A percentile compares a stretch with the other conserved stretches of the same genome.
These are phyloP conservation scores for Pseudogymnoascus sp. DNA, from an alignment of 2,329 filamentous ascomycete genomes.

Conservation along the genomic window DNA sequence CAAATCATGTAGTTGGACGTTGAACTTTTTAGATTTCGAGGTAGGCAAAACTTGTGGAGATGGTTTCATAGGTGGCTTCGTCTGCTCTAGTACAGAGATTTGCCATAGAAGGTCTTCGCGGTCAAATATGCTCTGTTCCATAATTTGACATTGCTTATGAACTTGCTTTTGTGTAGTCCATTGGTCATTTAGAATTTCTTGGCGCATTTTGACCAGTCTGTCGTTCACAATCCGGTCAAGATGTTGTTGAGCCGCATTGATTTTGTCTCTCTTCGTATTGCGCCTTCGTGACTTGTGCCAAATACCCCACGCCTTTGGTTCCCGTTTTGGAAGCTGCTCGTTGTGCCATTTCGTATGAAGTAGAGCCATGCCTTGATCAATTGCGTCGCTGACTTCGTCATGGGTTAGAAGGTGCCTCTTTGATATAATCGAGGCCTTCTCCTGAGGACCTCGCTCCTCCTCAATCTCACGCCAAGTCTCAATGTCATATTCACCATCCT, in stretches of 20 bases:
- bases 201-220: constrained; percentile 49
- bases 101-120: constrained; percentile 47
- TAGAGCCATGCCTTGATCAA: constrained; percentile 46
- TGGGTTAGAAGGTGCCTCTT: constrained; percentile 30
- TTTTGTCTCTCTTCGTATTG: constrained; percentile 32
- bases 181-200: constrained; percentile 42
- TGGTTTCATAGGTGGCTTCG: constrained; percentile 34
- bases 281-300: constrained; percentile 52
- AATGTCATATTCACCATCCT: constrained; percentile 47
- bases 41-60: background rate
- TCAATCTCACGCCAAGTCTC: constrained; percentile 56
- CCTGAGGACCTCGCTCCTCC: constrained; percentile 36
- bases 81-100: constrained; percentile 38
- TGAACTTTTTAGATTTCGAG: background rate
- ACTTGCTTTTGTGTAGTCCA: constrained; percentile 50
- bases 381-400: constrained; percentile 42
- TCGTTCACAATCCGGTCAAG: constrained; percentile 35
- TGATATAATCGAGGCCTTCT: constrained; percentile 28
- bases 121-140: constrained; percentile 60
- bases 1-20: background rate
- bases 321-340: constrained; percentile 47
- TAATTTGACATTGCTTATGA: constrained; percentile 43
- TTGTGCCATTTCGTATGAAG: constrained; percentile 50
- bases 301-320: constrained; percentile 48
- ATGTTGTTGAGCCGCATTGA: constrained; percentile 36